These are phyloP conservation scores for Fusarium tuaranense DNA, from an alignment of 2,329 filamentous ascomycete genomes.

Conservation along the genomic window DNA sequence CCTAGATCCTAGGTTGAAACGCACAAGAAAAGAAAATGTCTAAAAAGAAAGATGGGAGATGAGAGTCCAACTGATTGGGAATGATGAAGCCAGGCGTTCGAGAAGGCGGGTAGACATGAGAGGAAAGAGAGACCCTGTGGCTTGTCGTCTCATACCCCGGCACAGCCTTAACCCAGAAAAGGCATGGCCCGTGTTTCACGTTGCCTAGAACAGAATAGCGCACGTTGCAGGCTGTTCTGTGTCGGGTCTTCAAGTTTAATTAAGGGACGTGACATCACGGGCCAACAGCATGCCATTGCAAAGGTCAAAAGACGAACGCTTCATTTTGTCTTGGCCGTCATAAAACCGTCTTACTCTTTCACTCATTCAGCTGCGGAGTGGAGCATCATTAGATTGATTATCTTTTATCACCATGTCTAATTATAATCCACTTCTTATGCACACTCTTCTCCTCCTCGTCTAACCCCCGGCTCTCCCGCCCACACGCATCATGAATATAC, in stretches of 20 bases:
- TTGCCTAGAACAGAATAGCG: conserved; percentile 22
- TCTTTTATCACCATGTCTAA: background rate
- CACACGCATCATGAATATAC: background rate
- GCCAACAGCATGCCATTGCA: conserved; percentile 23
- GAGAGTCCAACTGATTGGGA: background rate
- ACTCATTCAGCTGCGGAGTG: conserved; percentile 1
- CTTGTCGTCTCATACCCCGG: background rate
- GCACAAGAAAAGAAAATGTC: conserved; percentile 24
- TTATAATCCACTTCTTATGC: conserved; percentile 6
- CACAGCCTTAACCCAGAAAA: conserved; percentile 6
- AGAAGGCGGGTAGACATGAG: conserved; percentile 4
- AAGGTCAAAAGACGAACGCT: conserved; percentile 4
- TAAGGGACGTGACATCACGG: conserved; percentile 26
- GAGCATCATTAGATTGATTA: background rate
- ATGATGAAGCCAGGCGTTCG: conserved; percentile 27
- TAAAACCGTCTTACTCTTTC: background rate
- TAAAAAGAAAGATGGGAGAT: conserved; percentile 12
- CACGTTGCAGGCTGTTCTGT: conserved; percentile 21
- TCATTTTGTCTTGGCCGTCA: background rate
- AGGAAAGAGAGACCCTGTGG: background rate
- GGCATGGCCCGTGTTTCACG: conserved; percentile 28
- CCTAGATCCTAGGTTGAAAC: conserved; percentile 17
- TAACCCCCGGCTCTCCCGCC: conserved; percentile 21
- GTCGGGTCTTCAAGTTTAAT: conserved; percentile 10
- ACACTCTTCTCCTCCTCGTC: conserved; percentile 11